Evolutionary conservation across 73 alveolate genomes (phyloP).

Genomic region (Paramecium sexaurelia): DNA sequence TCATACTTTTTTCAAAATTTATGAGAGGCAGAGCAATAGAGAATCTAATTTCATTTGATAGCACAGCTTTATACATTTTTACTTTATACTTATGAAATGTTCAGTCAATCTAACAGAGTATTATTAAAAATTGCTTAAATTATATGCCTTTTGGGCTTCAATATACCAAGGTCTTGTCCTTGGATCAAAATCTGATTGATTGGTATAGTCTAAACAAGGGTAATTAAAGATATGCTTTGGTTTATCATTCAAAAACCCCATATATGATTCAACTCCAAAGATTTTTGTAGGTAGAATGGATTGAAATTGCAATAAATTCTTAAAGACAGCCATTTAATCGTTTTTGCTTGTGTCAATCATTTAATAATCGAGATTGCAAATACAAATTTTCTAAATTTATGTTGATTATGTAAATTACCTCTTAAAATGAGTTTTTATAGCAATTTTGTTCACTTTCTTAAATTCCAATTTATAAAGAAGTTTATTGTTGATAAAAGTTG

Average conservation of each 20-base stretch:
- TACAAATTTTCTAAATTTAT: neutral
- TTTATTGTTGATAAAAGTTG: neutral
- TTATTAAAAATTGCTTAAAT: neutral
- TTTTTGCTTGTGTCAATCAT: neutral
- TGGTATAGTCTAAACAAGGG: neutral
- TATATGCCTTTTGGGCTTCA: neutral
- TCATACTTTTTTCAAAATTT: neutral
- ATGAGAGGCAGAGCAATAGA: neutral
- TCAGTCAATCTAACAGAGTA: neutral
- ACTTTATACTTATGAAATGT: neutral
- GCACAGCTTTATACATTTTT: neutral
- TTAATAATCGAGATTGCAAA: neutral
- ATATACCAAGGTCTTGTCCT: neutral
- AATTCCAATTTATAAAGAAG: neutral
- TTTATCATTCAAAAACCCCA: neutral
- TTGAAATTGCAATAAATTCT: neutral
- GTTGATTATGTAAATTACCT: neutral
- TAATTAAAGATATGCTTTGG: neutral
- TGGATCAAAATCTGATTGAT: neutral
- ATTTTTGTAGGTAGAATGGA: neutral
- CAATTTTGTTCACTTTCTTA: neutral
- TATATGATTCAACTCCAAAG: neutral
- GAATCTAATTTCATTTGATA: neutral
- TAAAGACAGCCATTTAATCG: neutral
- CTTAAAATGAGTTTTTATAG: neutral